Percentiles rank a stretch among this genome's conserved stretches.
These are phyloP conservation scores for Saccharomyces hybrid DNA, from an alignment of 1,139 yeast genomes.

Conservation along the genomic window DNA sequence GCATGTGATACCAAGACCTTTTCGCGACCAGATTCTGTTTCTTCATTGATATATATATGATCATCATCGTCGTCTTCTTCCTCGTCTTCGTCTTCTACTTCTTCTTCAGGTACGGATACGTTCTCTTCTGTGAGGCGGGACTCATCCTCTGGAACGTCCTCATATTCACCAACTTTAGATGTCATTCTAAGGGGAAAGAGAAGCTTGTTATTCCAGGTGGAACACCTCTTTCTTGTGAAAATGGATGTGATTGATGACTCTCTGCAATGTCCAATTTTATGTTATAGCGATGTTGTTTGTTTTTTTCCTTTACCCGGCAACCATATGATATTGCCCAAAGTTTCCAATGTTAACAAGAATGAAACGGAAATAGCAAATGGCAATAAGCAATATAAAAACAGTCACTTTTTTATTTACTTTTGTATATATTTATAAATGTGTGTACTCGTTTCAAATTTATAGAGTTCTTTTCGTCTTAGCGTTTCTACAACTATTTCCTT, in stretches of 20 bases:
- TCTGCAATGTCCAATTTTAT: not conserved
- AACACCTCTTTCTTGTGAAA: not conserved
- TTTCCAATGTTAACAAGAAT: not conserved
- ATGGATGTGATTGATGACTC: not conserved
- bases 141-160: not conserved
- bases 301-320: not conserved
- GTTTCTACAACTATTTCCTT: not conserved
- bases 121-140: not conserved
- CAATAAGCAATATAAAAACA: not conserved
- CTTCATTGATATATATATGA: slow-evolving; percentile 27
- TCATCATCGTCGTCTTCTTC: slow-evolving; percentile 28
- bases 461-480: not conserved
- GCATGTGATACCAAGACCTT: slow-evolving; percentile 31
- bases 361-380: not conserved
- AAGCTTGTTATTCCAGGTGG: not conserved
- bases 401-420: not conserved
- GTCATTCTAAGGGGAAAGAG: not conserved
- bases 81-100: slow-evolving; percentile 12
- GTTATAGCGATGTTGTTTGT: not conserved
- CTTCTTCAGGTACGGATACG: slow-evolving; percentile 1
- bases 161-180: not conserved
- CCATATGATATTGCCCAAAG: not conserved
- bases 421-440: not conserved
- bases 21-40: slow-evolving; percentile 27
- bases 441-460: not conserved